A percentile compares a stretch with the other conserved stretches of the same genome.
Conservation (phyloP, 1,139 yeast species). For the Pichia sp. region DNA sequence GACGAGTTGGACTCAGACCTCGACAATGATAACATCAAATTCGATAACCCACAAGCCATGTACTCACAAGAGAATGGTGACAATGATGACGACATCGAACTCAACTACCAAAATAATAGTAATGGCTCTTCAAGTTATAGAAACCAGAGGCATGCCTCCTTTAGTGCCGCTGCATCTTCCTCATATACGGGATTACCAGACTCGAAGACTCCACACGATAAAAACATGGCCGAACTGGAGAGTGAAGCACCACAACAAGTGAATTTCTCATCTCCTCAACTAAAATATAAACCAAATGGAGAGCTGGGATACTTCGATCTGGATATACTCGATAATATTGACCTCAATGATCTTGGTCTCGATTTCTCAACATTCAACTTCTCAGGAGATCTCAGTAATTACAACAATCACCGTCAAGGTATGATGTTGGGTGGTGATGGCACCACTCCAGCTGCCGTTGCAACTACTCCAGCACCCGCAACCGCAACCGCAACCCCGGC, state of each 20-base stretch:
- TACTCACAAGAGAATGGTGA: conserved; percentile 10
- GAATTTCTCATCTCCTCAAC: conserved; percentile 75
- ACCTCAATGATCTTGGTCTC: conserved; percentile 32
- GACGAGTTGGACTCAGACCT: conserved; percentile 17
- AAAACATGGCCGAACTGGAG: conserved; percentile 16
- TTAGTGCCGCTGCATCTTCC: conserved; percentile 69
- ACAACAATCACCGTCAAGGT: too few species aligned
- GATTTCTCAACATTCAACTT: conserved; percentile 11
- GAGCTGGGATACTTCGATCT: conserved; percentile 23
- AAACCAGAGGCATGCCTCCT: conserved; percentile 59
- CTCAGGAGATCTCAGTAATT: background rate
- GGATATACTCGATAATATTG: conserved; percentile 24
- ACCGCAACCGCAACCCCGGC: too few species aligned
- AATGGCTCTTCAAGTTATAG: conserved; percentile 14
- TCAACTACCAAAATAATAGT: background rate
- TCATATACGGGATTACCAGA: conserved; percentile 47
- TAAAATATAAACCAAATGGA: conserved; percentile 25
- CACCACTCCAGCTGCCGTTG: background rate
- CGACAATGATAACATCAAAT: conserved; percentile 9
- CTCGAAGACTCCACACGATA: conserved; percentile 25
- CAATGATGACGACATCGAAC: background rate
- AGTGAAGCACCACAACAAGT: conserved; percentile 54
- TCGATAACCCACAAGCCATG: conserved; percentile 12
- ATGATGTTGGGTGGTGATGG: too few species aligned
- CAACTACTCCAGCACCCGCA: too few species aligned